A percentile compares a stretch with the other conserved stretches of the same genome.
Evolutionary conservation across 768 basidiomycete genomes (phyloP).

Genomic region (Trametes meyenii): DNA sequence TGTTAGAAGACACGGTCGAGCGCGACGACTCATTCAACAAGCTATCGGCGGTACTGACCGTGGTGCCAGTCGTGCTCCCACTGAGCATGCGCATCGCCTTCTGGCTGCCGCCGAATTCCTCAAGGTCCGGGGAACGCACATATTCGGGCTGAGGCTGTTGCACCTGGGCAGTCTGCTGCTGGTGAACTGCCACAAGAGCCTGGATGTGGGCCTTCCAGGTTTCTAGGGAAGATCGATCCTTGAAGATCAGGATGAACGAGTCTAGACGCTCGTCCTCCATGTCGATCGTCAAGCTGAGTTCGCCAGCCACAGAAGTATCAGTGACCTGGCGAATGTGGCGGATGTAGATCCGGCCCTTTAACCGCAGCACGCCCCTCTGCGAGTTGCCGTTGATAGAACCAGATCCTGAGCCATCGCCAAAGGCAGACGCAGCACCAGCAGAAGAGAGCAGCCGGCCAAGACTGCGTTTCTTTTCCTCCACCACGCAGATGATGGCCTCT

Average conservation of each 20-base stretch:
- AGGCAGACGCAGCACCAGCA: slow-evolving; percentile 48
- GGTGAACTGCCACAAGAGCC: slow-evolving; percentile 71
- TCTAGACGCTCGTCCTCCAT: slow-evolving; percentile 96
- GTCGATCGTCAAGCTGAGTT: slow-evolving; percentile 93
- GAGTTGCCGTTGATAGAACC: slow-evolving; percentile 36
- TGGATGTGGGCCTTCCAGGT: slow-evolving; percentile 88
- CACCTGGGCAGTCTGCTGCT: slow-evolving; percentile 48
- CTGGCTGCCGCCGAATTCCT: slow-evolving; percentile 77
- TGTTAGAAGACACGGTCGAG: slow-evolving; percentile 74
- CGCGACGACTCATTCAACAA: slow-evolving; percentile 63
- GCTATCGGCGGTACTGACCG: slow-evolving; percentile 58
- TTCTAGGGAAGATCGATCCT: slow-evolving; percentile 85
- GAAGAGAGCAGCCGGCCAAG: slow-evolving; percentile 73
- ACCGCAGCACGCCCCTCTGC: slow-evolving; percentile 62
- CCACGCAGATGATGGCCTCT: slow-evolving; percentile 97
- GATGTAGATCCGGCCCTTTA: slow-evolving; percentile 96
- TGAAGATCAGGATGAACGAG: slow-evolving; percentile 95
- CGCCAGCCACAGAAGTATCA: slow-evolving; percentile 74
- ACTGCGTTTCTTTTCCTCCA: slow-evolving; percentile 90
- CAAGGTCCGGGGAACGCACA: slow-evolving; percentile 44
- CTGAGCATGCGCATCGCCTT: slow-evolving; percentile 83
- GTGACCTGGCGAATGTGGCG: slow-evolving; percentile 91
- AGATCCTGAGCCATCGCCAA: slow-evolving; percentile 53
- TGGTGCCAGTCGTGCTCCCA: slow-evolving; percentile 70
- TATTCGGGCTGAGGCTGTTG: slow-evolving; percentile 32